Percentiles rank a stretch among this genome's conserved stretches.
phyloP scores from a whole-genome alignment of 805 yeast species.

The Kuraishia piskuri region DNA sequence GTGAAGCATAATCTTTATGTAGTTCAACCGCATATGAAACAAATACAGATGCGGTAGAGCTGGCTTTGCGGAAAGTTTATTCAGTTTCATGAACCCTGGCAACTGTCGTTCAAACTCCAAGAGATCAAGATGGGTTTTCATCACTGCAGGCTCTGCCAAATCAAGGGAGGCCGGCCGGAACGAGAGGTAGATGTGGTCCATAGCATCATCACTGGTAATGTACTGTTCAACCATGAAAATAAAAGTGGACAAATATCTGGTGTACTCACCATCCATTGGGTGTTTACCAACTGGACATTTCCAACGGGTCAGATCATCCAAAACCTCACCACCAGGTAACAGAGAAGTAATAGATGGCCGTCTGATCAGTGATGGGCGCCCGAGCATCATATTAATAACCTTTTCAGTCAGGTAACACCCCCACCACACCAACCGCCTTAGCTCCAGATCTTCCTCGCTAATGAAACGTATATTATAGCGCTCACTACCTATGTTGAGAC shows the following conservation, averaged over 20 bases:
- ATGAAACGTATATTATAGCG: slow-evolving; percentile 3
- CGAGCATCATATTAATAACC: slow-evolving; percentile 7
- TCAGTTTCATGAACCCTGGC: slow-evolving; percentile 8
- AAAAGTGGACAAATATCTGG: slow-evolving; percentile 6
- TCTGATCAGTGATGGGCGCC: slow-evolving; percentile 9
- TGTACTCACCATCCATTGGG: slow-evolving; percentile 2
- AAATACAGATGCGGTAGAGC: slow-evolving; percentile 9
- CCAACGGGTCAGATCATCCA: slow-evolving; percentile 6
- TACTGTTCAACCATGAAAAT: slow-evolving; percentile 7
- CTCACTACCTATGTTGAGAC: slow-evolving; percentile 6
- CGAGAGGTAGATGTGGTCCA: slow-evolving; percentile 8
- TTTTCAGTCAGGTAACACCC: slow-evolving; percentile 8
- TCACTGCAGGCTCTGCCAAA: slow-evolving; percentile 4
- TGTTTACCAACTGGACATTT: slow-evolving; percentile 1
- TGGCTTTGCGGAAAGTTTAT: neutral
- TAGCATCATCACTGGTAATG: slow-evolving; percentile 6
- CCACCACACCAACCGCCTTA: slow-evolving; percentile 9
- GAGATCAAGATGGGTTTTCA: slow-evolving; percentile 5
- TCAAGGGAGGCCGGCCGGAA: slow-evolving; percentile 5
- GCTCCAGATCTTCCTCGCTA: slow-evolving; percentile 5
- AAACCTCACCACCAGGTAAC: slow-evolving; percentile 6
- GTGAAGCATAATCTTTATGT: slow-evolving; percentile 5
- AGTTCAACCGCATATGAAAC: slow-evolving; percentile 7
- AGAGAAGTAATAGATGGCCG: slow-evolving; percentile 7
- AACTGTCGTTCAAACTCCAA: slow-evolving; percentile 8